Evolutionary conservation across 169 alveolate species (phyloP), one percentile per base, ranked within the genome.

Genomic region (Eimeria maxima): DNA sequence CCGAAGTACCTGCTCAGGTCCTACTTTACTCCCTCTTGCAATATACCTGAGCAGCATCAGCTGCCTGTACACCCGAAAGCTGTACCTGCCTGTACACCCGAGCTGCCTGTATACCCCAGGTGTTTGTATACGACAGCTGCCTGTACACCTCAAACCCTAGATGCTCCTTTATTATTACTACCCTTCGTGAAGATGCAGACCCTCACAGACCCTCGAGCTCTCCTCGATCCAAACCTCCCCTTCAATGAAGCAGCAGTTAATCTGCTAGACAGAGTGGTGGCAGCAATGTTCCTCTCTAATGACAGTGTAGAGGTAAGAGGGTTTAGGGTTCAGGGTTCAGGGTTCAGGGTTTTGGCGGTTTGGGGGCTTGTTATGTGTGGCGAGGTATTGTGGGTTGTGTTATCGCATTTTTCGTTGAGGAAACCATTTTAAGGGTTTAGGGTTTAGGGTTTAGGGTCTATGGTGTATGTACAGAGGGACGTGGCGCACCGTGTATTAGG

Each of bases 401-500:
- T n/a, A n/a, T n/a, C n/a, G n/a, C n/a, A n/a, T n/a, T n/a, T n/a
- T n/a, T n/a, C n/a, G n/a, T n/a, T n/a, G n/a, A n/a, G n/a, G n/a
- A n/a, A n/a, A n/a, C n/a, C n/a, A n/a, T n/a, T n/a, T n/a, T n/a
- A n/a, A 74, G 88, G 88, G 88, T 76, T 76, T 76, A 76, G 88
- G 88, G 88, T 76, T 76, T 76, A 76, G 88, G 88, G 88, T 76
- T 76, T 76, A 76, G 88, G 88, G 88, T 76, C 45, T 76, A 33
- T 33, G 55, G 88, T 57, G 38, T 63, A 20, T 95, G 96, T 71
- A 96, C 98, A 95, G 90, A 93, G 99, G 73, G 99, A 97, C 55
- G 97, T 97, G 55, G 99, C 99, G 42, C 99, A 98, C 93, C 97
- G 98, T 90, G 96, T 98, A 38, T 95, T 98, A 91, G 98, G 97